Conservation (phyloP, 2,329 filamentous ascomycete species). For the Neofusicoccum sp. region DNA sequence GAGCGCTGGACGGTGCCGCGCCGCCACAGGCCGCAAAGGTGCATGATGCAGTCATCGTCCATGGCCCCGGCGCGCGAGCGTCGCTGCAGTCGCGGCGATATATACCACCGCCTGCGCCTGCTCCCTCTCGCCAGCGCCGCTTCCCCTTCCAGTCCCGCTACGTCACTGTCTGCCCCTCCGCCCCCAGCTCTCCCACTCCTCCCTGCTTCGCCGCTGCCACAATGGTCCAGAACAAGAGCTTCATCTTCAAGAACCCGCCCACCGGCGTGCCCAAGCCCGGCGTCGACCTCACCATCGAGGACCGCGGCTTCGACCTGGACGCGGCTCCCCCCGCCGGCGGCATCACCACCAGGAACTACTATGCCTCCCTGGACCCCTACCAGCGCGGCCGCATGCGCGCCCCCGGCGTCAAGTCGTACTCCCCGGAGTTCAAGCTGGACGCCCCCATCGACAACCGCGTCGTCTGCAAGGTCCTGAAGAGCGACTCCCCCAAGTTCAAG, state of each 20-base stretch:
- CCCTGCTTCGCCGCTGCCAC: neutral
- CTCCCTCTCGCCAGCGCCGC: neutral
- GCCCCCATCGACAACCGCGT: constrained; percentile 63
- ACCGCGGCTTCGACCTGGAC: constrained; percentile 65
- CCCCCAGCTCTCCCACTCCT: neutral
- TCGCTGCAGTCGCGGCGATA: neutral
- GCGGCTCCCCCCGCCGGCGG: constrained; percentile 60
- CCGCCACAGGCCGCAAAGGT: neutral
- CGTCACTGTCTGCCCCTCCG: neutral
- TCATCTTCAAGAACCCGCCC: constrained; percentile 72
- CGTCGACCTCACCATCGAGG: constrained; percentile 67
- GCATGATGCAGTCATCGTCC: constrained; percentile 7
- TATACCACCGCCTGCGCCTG: neutral
- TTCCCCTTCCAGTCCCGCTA: neutral
- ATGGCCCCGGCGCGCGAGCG: neutral
- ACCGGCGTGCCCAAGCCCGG: constrained; percentile 66
- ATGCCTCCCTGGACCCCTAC: constrained; percentile 80
- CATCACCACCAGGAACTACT: constrained; percentile 67
- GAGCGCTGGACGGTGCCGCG: too few relatives aligned
- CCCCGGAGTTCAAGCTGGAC: constrained; percentile 59
- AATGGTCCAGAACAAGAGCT: constrained; percentile 67
- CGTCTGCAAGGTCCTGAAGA: constrained; percentile 70
- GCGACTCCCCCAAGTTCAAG: constrained; percentile 61
- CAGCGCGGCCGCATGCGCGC: constrained; percentile 76
- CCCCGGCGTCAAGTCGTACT: constrained; percentile 64